Evolutionary conservation across 2,329 filamentous ascomycete species (phyloP), one percentile per base, ranked within the genome.

Genomic region (Aspergillaceae sp.): DNA sequence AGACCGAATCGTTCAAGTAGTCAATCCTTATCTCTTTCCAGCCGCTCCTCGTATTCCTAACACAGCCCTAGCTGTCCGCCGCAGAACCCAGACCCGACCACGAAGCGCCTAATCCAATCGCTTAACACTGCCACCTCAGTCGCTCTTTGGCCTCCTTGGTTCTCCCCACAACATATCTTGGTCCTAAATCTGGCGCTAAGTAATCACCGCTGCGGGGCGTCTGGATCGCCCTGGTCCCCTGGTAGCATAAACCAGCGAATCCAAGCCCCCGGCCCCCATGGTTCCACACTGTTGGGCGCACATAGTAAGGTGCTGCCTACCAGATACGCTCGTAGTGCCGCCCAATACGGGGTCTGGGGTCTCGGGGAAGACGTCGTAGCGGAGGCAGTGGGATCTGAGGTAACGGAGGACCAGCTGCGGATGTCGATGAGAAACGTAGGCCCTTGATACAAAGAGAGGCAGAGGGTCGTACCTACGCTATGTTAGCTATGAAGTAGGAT

Each of bases 221-320:
- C 76, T 44, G 65, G 72, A 28, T 71, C 66, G 0, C 66, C 68
- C n/a, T 69, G 62, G 41, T 75, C 68, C 3, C 72, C 74, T 0
- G 76, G 75, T n/a, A n/a, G n/a, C n/a, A n/a, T n/a, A n/a, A n/a
- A n/a, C n/a, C 8, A 75, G 51, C 4, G 70, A 65, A 60, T 2
- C 75, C 74, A 6, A 71, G 51, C 5, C 68, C 28, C 54, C 73
- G 80, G 4, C 77, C 78, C 79, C 77, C 87, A 47, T 78, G 76
- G 56, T 74, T 79, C 77, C 73, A 79, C 28, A 77, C 59, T 0
- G 76, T 83, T 28, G 73, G 72, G 48, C 75, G 70, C 26, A 77
- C 71, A 62, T 86, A 87, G 67, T 77, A 85, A 1, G 84, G 84
- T 41, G 80, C 74, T 26, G 78, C 76, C 28, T 80, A 71, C 59